These are phyloP conservation scores for Tricholoma saponaceum DNA, from an alignment of 768 basidiomycete species.

Conservation along the genomic window DNA sequence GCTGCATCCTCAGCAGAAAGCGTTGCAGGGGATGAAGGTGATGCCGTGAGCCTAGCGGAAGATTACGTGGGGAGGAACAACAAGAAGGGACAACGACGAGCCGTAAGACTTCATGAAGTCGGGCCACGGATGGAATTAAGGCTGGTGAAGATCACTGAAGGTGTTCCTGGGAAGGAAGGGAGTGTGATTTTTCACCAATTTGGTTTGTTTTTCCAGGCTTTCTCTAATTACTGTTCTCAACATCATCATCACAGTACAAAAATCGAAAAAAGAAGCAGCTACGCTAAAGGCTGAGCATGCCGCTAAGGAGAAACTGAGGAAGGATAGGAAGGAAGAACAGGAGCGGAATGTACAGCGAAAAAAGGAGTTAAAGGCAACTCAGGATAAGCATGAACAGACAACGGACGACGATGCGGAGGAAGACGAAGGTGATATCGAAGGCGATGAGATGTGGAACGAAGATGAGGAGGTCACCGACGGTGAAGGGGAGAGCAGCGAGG, in stretches of 20 bases:
- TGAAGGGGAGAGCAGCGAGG: constrained; percentile 44
- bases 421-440: constrained; percentile 28
- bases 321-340: constrained; percentile 83
- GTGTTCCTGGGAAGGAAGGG: constrained; percentile 90
- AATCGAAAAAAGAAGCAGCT: constrained; percentile 71
- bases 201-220: constrained; percentile 47
- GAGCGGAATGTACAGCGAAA: constrained; percentile 88
- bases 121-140: constrained; percentile 94
- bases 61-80: constrained; percentile 97
- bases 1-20: constrained; percentile 81
- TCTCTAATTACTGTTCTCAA: constrained; percentile 1
- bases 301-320: constrained; percentile 69
- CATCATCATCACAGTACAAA: constrained; percentile 65
- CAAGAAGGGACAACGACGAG: constrained; percentile 84
- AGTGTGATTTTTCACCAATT: constrained; percentile 93
- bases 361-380: constrained; percentile 39
- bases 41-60: constrained; percentile 79
- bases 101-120: constrained; percentile 89
- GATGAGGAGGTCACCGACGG: constrained; percentile 64
- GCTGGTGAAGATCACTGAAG: constrained; percentile 92
- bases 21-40: constrained; percentile 80
- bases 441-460: constrained; percentile 45
- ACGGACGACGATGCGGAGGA: constrained; percentile 37
- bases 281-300: constrained; percentile 71
- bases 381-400: constrained; percentile 28